A percentile compares a stretch with the other conserved stretches of the same genome.
These are phyloP conservation scores for Capsella bursapastoris DNA, from an alignment of 345 rosid genomes.

Conservation along the genomic window DNA sequence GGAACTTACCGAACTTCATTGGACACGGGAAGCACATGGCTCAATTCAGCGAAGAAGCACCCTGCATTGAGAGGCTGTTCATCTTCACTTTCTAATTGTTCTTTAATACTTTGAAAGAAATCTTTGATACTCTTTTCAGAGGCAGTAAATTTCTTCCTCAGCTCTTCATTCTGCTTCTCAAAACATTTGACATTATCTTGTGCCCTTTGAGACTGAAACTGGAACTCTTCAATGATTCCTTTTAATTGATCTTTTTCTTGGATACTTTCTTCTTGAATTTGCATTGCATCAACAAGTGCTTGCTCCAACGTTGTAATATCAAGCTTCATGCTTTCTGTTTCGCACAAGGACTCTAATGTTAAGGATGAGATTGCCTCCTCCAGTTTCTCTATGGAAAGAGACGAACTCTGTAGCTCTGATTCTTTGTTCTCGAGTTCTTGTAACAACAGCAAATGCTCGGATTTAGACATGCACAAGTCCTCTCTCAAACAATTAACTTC, in stretches of 20 bases:
- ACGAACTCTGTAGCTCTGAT: constrained; percentile 56
- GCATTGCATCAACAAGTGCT: constrained; percentile 58
- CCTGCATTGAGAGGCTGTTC: constrained; percentile 31
- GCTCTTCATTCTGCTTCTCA: constrained; percentile 59
- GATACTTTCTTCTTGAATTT: constrained; percentile 57
- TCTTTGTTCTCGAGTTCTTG: constrained; percentile 71
- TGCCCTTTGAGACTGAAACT: constrained; percentile 52
- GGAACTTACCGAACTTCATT: constrained; percentile 57
- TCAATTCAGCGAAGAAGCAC: constrained; percentile 43
- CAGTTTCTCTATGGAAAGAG: constrained; percentile 64
- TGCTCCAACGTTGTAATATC: constrained; percentile 67
- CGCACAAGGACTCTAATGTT: constrained; percentile 75
- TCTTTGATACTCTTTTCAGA: constrained; percentile 51
- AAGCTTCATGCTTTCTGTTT: constrained; percentile 86
- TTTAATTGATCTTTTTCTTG: constrained; percentile 56
- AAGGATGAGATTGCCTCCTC: constrained; percentile 70
- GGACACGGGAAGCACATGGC: constrained; percentile 42
- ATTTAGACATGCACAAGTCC: constrained; percentile 58
- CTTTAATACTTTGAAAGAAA: constrained; percentile 49
- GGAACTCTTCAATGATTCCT: constrained; percentile 55
- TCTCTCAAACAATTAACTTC: constrained; percentile 53
- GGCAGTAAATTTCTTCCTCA: constrained; percentile 49
- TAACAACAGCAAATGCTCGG: constrained; percentile 52
- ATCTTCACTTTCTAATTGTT: constrained; percentile 51
- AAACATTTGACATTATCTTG: constrained; percentile 45